phyloP scores from a whole-genome alignment of 768 basidiomycete species.

The Collybiopsis confluens region DNA sequence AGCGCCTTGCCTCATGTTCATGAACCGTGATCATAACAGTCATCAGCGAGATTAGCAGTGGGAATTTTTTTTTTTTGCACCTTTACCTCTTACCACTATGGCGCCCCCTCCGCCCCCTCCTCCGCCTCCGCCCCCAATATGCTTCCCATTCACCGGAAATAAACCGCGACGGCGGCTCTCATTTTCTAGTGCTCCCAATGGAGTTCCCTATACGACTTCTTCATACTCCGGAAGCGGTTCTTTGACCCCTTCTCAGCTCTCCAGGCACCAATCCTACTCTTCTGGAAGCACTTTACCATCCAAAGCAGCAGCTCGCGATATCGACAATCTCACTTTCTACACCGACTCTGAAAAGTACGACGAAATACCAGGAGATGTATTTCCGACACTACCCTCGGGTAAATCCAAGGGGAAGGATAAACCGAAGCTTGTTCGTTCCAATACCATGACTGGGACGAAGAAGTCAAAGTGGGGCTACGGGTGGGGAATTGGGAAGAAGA shows the following conservation, averaged over 20 bases:
- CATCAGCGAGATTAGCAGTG: background rate
- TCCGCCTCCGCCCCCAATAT: slow-evolving; percentile 56
- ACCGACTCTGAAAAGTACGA: slow-evolving; percentile 63
- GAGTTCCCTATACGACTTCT: slow-evolving; percentile 12
- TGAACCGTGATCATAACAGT: too few species aligned
- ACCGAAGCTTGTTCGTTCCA: slow-evolving; percentile 42
- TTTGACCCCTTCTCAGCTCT: slow-evolving; percentile 15
- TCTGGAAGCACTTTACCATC: slow-evolving; percentile 39
- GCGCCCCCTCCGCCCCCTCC: slow-evolving; percentile 49
- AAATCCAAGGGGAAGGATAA: slow-evolving; percentile 28
- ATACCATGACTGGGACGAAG: slow-evolving; percentile 57
- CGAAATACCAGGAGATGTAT: slow-evolving; percentile 29
- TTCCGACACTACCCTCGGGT: slow-evolving; percentile 18
- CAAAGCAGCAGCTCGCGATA: slow-evolving; percentile 3
- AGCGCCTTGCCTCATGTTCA: too few species aligned
- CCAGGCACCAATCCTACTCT: slow-evolving; percentile 40
- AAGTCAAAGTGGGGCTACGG: slow-evolving; percentile 69
- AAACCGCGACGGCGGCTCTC: slow-evolving; percentile 46
- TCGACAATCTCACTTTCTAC: slow-evolving; percentile 51
- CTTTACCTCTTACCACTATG: slow-evolving; percentile 34
- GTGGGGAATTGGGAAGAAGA: slow-evolving; percentile 60
- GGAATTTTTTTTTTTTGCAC: slow-evolving; percentile 2
- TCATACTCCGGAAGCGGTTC: slow-evolving; percentile 24
- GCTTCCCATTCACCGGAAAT: slow-evolving; percentile 53
- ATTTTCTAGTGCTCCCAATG: slow-evolving; percentile 33